phyloP scores from a whole-genome alignment of 352 stramenopile species.

The Phytophthora tentaculata region DNA sequence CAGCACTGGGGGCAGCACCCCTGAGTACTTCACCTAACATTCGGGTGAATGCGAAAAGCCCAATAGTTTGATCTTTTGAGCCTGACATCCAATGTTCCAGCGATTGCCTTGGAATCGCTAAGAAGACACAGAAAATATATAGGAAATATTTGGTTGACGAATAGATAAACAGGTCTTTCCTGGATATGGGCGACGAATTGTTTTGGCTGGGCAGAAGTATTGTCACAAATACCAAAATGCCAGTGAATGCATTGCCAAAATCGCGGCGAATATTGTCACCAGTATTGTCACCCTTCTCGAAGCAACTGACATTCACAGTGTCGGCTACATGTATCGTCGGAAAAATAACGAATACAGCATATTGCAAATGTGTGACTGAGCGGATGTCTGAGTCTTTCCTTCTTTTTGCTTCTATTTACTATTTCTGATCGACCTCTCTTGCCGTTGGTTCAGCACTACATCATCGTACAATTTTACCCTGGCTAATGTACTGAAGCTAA shows the following conservation, averaged over 20 bases:
- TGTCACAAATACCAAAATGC: background rate
- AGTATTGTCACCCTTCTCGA: no score
- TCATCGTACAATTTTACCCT: no score
- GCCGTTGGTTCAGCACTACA: background rate
- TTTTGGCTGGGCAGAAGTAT: background rate
- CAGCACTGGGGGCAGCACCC: no score
- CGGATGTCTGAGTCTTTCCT: background rate
- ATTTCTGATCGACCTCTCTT: background rate
- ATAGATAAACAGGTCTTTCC: background rate
- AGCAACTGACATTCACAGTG: no score
- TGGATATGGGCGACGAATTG: background rate
- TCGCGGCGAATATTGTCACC: background rate
- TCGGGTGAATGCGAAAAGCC: no score
- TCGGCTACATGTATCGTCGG: background rate
- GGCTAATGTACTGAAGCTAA: no score
- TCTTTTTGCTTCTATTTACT: background rate
- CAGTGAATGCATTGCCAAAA: background rate
- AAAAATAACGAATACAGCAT: background rate
- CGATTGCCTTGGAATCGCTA: background rate
- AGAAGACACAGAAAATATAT: background rate
- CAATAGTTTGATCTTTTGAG: background rate
- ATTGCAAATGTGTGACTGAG: background rate
- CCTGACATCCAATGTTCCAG: background rate
- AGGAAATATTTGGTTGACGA: no score
- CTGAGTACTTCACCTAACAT: no score